Conservation (phyloP, 148 eudicot species). For the Arbutus unedo region DNA sequence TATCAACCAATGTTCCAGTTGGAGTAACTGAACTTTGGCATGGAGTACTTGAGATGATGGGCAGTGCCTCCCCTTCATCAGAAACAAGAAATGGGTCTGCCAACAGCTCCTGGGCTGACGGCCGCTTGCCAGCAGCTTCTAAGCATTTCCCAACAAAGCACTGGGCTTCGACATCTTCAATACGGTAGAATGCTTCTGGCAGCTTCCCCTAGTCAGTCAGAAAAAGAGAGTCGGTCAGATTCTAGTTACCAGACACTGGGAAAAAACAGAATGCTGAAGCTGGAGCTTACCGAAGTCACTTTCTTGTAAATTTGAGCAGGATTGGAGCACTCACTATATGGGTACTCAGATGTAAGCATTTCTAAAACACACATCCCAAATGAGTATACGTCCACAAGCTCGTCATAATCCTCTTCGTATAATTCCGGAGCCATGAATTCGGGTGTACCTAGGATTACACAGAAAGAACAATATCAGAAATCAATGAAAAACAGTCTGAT, state of each 20-base stretch:
- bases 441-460: constrained; percentile 41
- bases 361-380: constrained; percentile 53
- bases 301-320: constrained; percentile 58
- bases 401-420: constrained; percentile 62
- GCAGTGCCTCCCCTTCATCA: constrained; percentile 20
- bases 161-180: constrained; percentile 42
- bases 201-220: constrained; percentile 36
- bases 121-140: constrained; percentile 34
- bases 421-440: constrained; percentile 82
- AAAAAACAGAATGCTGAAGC: neutral
- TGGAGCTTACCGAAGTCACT: constrained; percentile 44
- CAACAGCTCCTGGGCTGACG: constrained; percentile 41
- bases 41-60: neutral
- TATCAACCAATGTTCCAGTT: constrained; percentile 27
- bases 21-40: constrained; percentile 9
- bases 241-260: neutral
- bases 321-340: constrained; percentile 50
- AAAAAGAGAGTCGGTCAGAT: neutral
- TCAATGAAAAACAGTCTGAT: neutral
- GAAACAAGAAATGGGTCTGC: constrained; percentile 40
- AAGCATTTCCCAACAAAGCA: constrained; percentile 44
- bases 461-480: neutral
- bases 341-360: constrained; percentile 51
- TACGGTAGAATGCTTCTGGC: constrained; percentile 39
- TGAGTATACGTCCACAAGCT: constrained; percentile 65